Percentiles rank a stretch among this genome's conserved stretches.
phyloP scores from a whole-genome alignment of 192 early-diverging fungal genomes.

The Ambispora gerdemannii region DNA sequence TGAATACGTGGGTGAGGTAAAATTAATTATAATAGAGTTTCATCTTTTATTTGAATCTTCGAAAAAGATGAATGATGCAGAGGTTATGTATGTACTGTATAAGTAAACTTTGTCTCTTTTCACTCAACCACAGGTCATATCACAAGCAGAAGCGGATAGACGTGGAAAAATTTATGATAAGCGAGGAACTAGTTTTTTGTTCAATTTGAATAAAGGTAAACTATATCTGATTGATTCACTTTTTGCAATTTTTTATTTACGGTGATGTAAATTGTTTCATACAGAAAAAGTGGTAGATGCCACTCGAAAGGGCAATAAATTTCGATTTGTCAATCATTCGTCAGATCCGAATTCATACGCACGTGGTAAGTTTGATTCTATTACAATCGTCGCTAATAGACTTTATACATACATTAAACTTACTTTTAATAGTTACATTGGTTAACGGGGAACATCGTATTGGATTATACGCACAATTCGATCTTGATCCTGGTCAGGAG shows the following conservation, averaged over 20 bases:
- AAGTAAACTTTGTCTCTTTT: background rate
- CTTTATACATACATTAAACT: background rate
- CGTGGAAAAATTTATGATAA: constrained; percentile 30
- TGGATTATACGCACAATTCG: constrained; percentile 16
- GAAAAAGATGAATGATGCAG: too few species aligned
- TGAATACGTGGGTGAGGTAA: constrained; percentile 31
- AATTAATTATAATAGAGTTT: background rate
- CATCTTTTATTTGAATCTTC: background rate
- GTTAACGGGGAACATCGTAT: constrained; percentile 31
- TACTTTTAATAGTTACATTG: constrained; percentile 14
- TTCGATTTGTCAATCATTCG: constrained; percentile 31
- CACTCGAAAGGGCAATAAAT: constrained; percentile 30
- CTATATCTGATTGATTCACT: background rate
- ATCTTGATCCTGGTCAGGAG: constrained; percentile 23
- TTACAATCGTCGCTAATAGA: background rate
- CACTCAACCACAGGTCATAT: constrained; percentile 6
- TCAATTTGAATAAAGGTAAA: constrained; percentile 29
- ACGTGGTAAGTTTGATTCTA: constrained; percentile 17
- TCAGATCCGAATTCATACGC: constrained; percentile 20
- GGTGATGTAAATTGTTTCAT: background rate
- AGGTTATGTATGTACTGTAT: too few species aligned
- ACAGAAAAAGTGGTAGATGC: constrained; percentile 27
- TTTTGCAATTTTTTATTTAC: background rate
- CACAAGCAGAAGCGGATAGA: constrained; percentile 24
- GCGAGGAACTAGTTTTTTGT: constrained; percentile 23